Percentiles rank a stretch among this genome's conserved stretches.
These are phyloP conservation scores for Xylaria sp. DNA, from an alignment of 2,329 filamentous ascomycete genomes.

Conservation along the genomic window DNA sequence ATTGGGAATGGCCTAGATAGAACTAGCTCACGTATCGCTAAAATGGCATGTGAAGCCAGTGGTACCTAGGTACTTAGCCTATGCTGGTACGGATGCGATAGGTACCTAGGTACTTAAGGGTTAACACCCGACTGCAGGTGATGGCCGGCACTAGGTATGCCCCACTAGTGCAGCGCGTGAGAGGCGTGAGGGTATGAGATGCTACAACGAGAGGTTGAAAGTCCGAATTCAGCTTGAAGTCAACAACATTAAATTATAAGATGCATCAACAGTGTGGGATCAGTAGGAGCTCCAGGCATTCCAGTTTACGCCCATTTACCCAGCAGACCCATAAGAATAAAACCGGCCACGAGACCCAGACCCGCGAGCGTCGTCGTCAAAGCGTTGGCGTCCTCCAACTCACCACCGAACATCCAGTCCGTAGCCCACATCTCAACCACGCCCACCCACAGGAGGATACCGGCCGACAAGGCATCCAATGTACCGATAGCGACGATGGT, in stretches of 20 bases:
- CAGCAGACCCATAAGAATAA: slow-evolving; percentile 70
- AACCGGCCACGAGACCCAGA: slow-evolving; percentile 61
- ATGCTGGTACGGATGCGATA: no score
- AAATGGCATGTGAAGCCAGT: no score
- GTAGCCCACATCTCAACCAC: slow-evolving; percentile 80
- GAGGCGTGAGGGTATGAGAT: no score
- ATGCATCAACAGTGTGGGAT: neutral
- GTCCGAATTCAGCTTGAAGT: no score
- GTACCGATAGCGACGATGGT: slow-evolving; percentile 76
- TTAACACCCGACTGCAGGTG: no score
- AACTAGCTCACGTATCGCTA: no score
- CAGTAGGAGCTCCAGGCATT: neutral
- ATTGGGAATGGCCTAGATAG: no score
- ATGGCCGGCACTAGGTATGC: no score
- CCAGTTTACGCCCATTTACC: slow-evolving; percentile 1
- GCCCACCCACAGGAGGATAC: slow-evolving; percentile 80
- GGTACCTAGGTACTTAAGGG: no score
- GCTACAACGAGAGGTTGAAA: no score
- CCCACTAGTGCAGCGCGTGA: no score
- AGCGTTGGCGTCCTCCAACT: slow-evolving; percentile 58
- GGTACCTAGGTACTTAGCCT: no score
- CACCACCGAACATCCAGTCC: slow-evolving; percentile 71
- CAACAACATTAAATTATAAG: neutral
- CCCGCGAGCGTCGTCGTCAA: slow-evolving; percentile 56
- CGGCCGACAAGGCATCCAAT: slow-evolving; percentile 74